Percentiles rank a stretch among this genome's conserved stretches.
These are phyloP conservation scores for Fusarium albosuccineum DNA, from an alignment of 2,329 filamentous ascomycete species.

Conservation along the genomic window DNA sequence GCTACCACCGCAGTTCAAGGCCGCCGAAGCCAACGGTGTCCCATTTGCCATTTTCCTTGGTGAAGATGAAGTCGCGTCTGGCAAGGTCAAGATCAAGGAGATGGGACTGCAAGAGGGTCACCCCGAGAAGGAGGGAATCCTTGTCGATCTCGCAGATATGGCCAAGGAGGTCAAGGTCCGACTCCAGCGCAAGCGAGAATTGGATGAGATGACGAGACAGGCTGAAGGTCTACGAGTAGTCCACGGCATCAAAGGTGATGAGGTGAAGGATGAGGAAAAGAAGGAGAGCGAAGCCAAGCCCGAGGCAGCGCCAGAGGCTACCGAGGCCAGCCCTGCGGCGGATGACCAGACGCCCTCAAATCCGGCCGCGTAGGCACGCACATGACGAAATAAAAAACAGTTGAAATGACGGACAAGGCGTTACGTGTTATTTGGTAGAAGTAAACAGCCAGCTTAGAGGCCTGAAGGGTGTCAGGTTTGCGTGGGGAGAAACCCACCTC, in stretches of 20 bases:
- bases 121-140: conserved; percentile 88
- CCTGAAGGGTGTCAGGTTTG: conserved; percentile 5
- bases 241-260: conserved; percentile 58
- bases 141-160: conserved; percentile 75
- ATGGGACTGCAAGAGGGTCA: conserved; percentile 80
- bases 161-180: conserved; percentile 71
- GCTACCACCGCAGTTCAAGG: conserved; percentile 90
- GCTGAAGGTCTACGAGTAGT: conserved; percentile 62
- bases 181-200: conserved; percentile 57
- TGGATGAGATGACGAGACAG: conserved; percentile 58
- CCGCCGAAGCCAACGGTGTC: conserved; percentile 81
- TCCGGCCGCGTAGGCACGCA: conserved; percentile 21
- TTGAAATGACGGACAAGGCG: conserved; percentile 36
- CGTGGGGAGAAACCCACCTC: conserved; percentile 11
- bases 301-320: conserved; percentile 27
- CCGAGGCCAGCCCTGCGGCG: conserved; percentile 21
- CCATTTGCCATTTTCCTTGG: conserved; percentile 92
- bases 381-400: conserved; percentile 29
- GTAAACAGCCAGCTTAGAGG: conserved; percentile 13
- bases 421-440: conserved; percentile 33
- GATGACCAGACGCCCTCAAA: conserved; percentile 30
- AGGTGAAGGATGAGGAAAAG: conserved; percentile 30
- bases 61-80: conserved; percentile 86
- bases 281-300: conserved; percentile 28
- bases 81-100: conserved; percentile 90